These are phyloP conservation scores for Delphinella strobiligena DNA, from an alignment of 2,329 filamentous ascomycete genomes.

Conservation along the genomic window DNA sequence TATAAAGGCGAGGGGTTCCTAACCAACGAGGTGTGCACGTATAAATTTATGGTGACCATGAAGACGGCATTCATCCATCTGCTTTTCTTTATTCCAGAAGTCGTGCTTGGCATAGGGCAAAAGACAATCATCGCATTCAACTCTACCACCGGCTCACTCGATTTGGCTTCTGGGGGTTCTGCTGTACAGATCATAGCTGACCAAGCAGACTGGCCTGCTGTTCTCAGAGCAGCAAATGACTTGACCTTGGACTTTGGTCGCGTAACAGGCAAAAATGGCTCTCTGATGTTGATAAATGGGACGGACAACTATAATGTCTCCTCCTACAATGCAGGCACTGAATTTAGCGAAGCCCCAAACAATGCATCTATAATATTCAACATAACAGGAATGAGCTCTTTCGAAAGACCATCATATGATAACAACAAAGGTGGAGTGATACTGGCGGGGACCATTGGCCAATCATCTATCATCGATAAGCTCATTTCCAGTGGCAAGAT, in stretches of 20 bases:
- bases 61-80: background rate
- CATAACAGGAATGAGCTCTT: conserved; percentile 26
- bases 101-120: conserved; percentile 34
- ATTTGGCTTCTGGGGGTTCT: conserved; percentile 15
- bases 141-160: conserved; percentile 20
- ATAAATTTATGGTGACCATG: background rate
- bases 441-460: conserved; percentile 57
- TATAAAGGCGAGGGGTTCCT: too few relatives aligned
- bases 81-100: conserved; percentile 3
- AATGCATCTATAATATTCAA: conserved; percentile 31
- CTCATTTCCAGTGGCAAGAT: conserved; percentile 45
- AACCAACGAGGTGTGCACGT: background rate
- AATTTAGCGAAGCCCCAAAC: conserved; percentile 29
- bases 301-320: conserved; percentile 20
- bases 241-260: conserved; percentile 57
- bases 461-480: conserved; percentile 48
- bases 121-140: conserved; percentile 37
- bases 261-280: conserved; percentile 55
- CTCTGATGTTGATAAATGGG: conserved; percentile 32
- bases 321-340: conserved; percentile 4
- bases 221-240: conserved; percentile 55
- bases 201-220: conserved; percentile 52
- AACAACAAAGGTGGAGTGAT: conserved; percentile 33
- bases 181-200: conserved; percentile 44
- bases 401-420: conserved; percentile 17